Percentiles rank a stretch among this genome's conserved stretches.
These are phyloP conservation scores for Juglanconis juglandina DNA, from an alignment of 2,329 filamentous ascomycete species.

Conservation along the genomic window DNA sequence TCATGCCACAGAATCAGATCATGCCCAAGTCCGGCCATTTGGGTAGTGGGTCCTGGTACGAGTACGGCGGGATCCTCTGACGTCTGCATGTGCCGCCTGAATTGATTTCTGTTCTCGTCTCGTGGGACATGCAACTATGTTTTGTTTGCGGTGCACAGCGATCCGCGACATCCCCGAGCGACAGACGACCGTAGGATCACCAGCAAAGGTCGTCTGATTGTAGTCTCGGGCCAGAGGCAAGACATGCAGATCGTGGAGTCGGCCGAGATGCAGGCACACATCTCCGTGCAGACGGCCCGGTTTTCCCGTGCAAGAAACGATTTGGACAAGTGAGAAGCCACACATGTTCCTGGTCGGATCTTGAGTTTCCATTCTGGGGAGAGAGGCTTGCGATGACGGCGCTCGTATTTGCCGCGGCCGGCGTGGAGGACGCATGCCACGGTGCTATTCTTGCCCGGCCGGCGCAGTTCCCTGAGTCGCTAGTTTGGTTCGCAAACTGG, in stretches of 20 bases:
- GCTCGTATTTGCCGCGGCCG: no score
- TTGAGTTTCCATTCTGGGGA: no score
- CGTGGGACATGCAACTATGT: neutral
- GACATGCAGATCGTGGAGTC: slow-evolving; percentile 1
- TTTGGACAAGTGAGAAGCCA: no score
- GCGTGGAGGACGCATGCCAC: neutral
- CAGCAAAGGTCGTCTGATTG: neutral
- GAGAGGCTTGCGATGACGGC: no score
- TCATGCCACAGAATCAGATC: slow-evolving; percentile 16
- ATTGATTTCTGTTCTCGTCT: neutral
- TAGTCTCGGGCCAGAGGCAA: neutral
- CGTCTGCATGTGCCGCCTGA: neutral
- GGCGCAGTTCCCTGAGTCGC: neutral
- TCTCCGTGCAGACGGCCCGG: neutral
- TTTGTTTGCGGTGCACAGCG: neutral
- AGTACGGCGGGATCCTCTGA: neutral
- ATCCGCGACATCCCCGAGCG: neutral
- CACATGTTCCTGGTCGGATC: no score
- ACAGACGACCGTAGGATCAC: neutral
- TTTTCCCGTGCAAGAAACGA: neutral
- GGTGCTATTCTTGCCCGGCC: neutral
- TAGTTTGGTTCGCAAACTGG: neutral
- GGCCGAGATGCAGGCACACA: neutral
- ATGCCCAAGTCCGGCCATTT: neutral
- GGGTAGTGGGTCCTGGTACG: slow-evolving; percentile 3